Percentiles rank a stretch among this genome's conserved stretches.
phyloP scores from a whole-genome alignment of 2,329 filamentous ascomycete genomes.

The Fusarium hostae region DNA sequence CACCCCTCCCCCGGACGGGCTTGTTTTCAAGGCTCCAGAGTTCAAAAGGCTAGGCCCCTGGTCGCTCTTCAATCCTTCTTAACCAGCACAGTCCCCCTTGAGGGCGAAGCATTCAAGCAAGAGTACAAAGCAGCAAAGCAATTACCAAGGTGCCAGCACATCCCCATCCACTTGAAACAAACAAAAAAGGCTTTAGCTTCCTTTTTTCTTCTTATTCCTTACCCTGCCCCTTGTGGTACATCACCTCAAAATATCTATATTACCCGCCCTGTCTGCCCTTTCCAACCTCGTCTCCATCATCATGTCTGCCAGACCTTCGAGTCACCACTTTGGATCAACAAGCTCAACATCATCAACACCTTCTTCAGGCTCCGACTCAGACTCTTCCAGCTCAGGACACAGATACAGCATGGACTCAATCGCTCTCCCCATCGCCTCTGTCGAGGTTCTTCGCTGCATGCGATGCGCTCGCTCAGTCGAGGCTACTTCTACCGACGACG shows the following conservation, averaged over 20 bases:
- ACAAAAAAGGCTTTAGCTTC: constrained; percentile 26
- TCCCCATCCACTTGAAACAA: constrained; percentile 33
- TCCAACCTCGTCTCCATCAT: constrained; percentile 17
- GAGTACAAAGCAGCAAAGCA: constrained; percentile 7
- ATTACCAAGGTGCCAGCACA: constrained; percentile 29
- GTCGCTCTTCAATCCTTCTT: constrained; percentile 29
- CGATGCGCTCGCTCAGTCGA: constrained; percentile 70
- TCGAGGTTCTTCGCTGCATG: constrained; percentile 71
- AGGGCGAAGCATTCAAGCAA: constrained; percentile 21
- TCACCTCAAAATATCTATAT: constrained; percentile 30
- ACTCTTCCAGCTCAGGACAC: constrained; percentile 46
- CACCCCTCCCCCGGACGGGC: constrained; percentile 25
- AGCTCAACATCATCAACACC: constrained; percentile 37
- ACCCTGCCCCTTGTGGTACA: background rate
- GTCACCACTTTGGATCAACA: constrained; percentile 40
- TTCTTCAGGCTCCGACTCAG: constrained; percentile 37
- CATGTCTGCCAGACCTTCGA: constrained; percentile 37
- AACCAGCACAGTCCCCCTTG: constrained; percentile 30
- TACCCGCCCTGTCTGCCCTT: constrained; percentile 20
- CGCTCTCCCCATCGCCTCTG: constrained; percentile 59
- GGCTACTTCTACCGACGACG: constrained; percentile 69
- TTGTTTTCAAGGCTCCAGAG: constrained; percentile 37
- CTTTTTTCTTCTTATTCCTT: background rate
- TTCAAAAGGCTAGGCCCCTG: constrained; percentile 29
- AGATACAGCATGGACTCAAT: constrained; percentile 63